Evolutionary conservation across 2,329 filamentous ascomycete genomes (phyloP).

Genomic region (Paecilomyces sp.): DNA sequence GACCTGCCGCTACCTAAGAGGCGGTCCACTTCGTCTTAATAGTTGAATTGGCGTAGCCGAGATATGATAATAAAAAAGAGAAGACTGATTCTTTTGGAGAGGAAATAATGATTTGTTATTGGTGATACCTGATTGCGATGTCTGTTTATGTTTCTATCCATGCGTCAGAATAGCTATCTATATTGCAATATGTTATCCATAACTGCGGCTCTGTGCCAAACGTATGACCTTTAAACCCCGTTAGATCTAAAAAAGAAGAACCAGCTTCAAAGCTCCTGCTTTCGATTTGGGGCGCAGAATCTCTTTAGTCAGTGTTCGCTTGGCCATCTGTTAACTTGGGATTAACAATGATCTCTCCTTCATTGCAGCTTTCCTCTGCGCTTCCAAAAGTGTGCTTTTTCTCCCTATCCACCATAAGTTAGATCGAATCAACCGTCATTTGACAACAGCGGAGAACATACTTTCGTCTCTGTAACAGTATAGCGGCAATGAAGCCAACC

Average conservation of each 20-base stretch:
- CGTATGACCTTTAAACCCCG: no score
- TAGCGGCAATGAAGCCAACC: conserved; percentile 10
- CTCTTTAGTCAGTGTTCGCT: neutral
- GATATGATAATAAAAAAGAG: neutral
- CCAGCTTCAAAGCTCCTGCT: neutral
- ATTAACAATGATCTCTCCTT: neutral
- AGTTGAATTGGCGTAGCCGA: no score
- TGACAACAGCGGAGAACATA: neutral
- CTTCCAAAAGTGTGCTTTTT: neutral
- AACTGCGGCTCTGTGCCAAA: no score
- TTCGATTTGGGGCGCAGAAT: neutral
- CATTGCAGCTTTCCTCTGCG: neutral
- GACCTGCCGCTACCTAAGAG: conserved; percentile 18
- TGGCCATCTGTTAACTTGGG: neutral
- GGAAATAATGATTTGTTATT: conserved; percentile 20
- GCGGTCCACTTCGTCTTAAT: conserved; percentile 5
- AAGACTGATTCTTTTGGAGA: neutral
- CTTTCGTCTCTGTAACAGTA: neutral
- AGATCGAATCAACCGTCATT: neutral
- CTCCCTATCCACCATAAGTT: neutral
- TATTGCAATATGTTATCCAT: no score
- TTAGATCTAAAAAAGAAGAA: neutral
- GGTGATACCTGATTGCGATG: neutral
- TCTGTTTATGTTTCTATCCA: neutral
- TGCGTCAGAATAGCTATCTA: no score